Base-by-base conservation (phyloP, 2,329 filamentous ascomycete species). In the Fusarium algeriense region DNA sequence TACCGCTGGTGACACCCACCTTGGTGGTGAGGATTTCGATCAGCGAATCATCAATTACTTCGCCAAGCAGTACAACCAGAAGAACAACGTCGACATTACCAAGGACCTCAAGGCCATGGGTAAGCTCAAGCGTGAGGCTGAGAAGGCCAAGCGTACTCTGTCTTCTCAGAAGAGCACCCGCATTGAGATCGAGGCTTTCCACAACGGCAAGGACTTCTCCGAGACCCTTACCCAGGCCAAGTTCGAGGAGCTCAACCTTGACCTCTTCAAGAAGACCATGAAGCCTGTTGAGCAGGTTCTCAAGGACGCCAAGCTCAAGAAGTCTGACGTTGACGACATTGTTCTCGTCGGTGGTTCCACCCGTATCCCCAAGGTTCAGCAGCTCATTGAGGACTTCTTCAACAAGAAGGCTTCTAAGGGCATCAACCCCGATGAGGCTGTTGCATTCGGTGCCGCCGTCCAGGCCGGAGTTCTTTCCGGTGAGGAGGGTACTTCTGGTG, bases 351-450 rank as follows among this genome's bases (percentile, higher is more conserved):
- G 96, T 91, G 96, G 96, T 84, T 98, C 96, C 69, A 98, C 96
- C 75, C 95, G 96, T 93, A 98, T 99, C 77, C 95, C 96, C 83
- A 98, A 98, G 92, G 95, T 98, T 75, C 92, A 97, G 86, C 83
- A 90, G 77, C 91, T 98, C 81, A 93, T 98, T 75, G 94, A 98
- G 88, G 95, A 98, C 85, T 98, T 89, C 90, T 98, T 98, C 83
- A 87, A 81, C 83, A 98, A 98, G 93, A 95, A 96, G 89, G 94
- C 95, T 78, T 95, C 92, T 89, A 98, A 98, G 93, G 94, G 94
- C 85, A 97, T 99, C 83, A 98, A 98, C 90, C 96, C 96, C 77
- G 96, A 99, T 81, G 96, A 98, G 88, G 96, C 96, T 86, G 96
- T 98, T 77, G 96, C 96, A 80, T 98, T 95, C 82, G 96, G 96